Base-by-base conservation (phyloP, 2,329 filamentous ascomycete species). In the Claviceps digitariae region DNA sequence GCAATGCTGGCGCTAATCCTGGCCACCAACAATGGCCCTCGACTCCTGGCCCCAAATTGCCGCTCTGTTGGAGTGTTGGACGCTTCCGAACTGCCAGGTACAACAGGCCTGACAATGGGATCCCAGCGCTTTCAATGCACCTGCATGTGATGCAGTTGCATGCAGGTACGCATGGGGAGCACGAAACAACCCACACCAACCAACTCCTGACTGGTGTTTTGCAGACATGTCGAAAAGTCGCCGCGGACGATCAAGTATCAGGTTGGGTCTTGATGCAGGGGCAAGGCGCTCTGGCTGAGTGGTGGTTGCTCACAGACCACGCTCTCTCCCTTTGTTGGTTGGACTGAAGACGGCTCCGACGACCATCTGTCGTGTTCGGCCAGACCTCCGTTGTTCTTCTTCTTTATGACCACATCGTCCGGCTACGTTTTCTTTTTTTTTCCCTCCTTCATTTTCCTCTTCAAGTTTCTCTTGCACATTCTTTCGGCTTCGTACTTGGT, bases 361-460 rank as follows among this genome's bases (percentile, higher is more conserved):
- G 2, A 12, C 7, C 9, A 12, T 15, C 23, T 20, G 13, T 52
- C 50, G 8, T 34, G 41, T 27, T 27, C n/a, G 43, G 27, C 31
- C 43, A 29, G 38, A n/a, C n/a, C 25, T 23, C 17, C 7, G 23
- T 13, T 12, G 9, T 7, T 59, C 52, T 57, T 58, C 57, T 57
- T 52, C 41, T 38, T 51, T 10, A 51, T 51, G 20, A 46, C 17
- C 41, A 46, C 21, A 4, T 46, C 50, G 41, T 51, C 41, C 31
- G 50, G 50, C 50, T 27, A 38, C 41, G 54, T 56, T 56, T 58
- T n/a, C n/a, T n/a, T n/a, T n/a, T n/a, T n/a, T n/a, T n/a, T n/a
- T n/a, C n/a, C n/a, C n/a, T n/a, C n/a, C n/a, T 48, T 20, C 51
- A 56, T 59, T 52, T 23, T 29, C 50, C 56, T 59, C 52, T 23